Evolutionary conservation across 1,284 basidiomycete genomes (phyloP).

Genomic region (Cryptococcus floricola): DNA sequence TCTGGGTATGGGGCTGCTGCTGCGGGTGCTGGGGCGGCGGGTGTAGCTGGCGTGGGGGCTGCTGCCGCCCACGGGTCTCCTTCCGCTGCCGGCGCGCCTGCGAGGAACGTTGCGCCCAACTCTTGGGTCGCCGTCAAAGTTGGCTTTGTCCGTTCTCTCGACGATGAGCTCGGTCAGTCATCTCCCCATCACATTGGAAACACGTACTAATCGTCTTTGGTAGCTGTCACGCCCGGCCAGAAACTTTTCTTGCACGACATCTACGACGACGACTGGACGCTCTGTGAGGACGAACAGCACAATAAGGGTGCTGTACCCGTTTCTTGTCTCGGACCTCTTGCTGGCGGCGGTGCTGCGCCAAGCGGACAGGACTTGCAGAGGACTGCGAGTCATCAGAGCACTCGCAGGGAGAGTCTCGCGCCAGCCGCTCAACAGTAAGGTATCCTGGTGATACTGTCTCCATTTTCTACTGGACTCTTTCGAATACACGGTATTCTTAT

Average conservation of each 20-base stretch:
- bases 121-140: slow-evolving; percentile 45
- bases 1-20: slow-evolving; percentile 3
- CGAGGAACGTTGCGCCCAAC: slow-evolving; percentile 31
- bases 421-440: too few relatives aligned
- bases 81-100: slow-evolving; percentile 1
- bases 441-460: too few relatives aligned
- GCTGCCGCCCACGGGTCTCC: not conserved
- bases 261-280: slow-evolving; percentile 49
- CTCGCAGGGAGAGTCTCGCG: too few relatives aligned
- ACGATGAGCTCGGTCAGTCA: slow-evolving; percentile 47
- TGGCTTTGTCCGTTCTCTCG: slow-evolving; percentile 45
- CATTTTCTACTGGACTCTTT: too few relatives aligned
- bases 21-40: slow-evolving; percentile 14
- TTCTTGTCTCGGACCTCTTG: slow-evolving; percentile 41
- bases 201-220: slow-evolving; percentile 6
- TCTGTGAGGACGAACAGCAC: slow-evolving; percentile 45
- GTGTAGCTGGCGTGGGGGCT: slow-evolving; percentile 13
- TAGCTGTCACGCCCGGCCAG: slow-evolving; percentile 47
- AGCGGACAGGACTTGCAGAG: too few relatives aligned
- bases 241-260: slow-evolving; percentile 46
- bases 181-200: not conserved
- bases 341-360: slow-evolving; percentile 11
- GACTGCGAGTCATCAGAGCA: too few relatives aligned
- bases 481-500: too few relatives aligned
- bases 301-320: slow-evolving; percentile 46